Percentiles rank a stretch among this genome's conserved stretches.
phyloP scores from a whole-genome alignment of 2,329 filamentous ascomycete genomes.

The Claviceps maximensis region DNA sequence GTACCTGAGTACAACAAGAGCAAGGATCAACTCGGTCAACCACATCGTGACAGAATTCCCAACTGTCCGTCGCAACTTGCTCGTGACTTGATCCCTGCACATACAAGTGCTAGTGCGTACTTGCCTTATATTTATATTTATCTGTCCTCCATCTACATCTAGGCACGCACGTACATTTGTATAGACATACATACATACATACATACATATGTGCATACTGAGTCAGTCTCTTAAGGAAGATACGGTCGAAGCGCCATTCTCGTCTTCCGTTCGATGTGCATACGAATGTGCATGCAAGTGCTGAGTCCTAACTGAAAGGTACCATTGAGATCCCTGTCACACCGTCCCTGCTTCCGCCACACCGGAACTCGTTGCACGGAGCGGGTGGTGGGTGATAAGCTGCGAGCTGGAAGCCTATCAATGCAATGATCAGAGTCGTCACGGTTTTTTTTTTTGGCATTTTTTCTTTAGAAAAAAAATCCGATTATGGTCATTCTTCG shows the following conservation, averaged over 20 bases:
- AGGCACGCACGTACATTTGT: neutral
- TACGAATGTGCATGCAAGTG: neutral
- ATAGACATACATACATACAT: too few relatives aligned
- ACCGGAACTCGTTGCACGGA: conserved; percentile 1
- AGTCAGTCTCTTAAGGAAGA: neutral
- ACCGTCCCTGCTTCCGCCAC: conserved; percentile 2
- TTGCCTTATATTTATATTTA: neutral
- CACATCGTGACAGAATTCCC: neutral
- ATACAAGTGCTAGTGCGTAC: neutral
- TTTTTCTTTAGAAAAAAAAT: neutral
- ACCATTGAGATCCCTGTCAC: neutral
- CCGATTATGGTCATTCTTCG: too few relatives aligned
- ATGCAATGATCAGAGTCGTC: neutral
- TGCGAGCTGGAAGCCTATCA: neutral
- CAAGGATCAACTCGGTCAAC: neutral
- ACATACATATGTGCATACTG: neutral
- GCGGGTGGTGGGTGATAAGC: neutral
- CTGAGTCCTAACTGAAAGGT: neutral
- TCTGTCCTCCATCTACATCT: neutral
- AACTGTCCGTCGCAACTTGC: neutral
- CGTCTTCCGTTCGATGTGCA: neutral
- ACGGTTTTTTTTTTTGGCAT: neutral
- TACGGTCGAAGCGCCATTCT: neutral
- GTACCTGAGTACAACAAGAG: neutral
- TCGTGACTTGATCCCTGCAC: neutral